phyloP scores from a whole-genome alignment of 306 rosid genomes.

The Betula pendula region DNA sequence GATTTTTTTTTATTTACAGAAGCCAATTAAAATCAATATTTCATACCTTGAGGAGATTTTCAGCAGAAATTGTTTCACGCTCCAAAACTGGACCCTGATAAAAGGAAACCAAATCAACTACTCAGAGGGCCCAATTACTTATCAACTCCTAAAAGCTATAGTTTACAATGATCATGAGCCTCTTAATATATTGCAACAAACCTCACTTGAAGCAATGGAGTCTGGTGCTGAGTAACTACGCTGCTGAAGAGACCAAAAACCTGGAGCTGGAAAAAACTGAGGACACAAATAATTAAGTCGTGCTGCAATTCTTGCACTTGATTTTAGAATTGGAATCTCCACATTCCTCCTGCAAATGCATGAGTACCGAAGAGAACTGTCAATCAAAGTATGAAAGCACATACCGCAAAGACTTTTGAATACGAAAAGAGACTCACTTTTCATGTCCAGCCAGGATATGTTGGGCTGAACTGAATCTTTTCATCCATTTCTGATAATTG shows the following conservation, averaged over 20 bases:
- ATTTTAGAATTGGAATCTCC: constrained; percentile 76
- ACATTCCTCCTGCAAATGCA: constrained; percentile 68
- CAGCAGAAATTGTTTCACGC: constrained; percentile 57
- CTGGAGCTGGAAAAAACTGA: constrained; percentile 92
- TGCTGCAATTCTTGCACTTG: constrained; percentile 82
- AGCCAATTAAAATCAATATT: constrained; percentile 25
- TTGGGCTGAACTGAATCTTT: constrained; percentile 68
- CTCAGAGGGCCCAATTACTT: not conserved
- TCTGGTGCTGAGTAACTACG: constrained; percentile 38
- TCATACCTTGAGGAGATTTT: constrained; percentile 91
- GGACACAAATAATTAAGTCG: constrained; percentile 87
- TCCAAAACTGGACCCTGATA: constrained; percentile 56
- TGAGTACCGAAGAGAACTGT: constrained; percentile 21
- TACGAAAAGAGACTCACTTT: constrained; percentile 47
- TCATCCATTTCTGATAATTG: constrained; percentile 84
- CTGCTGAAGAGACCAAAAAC: constrained; percentile 61
- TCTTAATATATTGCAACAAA: constrained; percentile 47
- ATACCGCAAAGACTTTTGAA: constrained; percentile 7
- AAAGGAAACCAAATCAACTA: constrained; percentile 26
- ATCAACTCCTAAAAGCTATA: constrained; percentile 15
- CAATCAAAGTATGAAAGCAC: constrained; percentile 14
- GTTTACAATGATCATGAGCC: constrained; percentile 16
- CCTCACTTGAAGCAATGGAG: constrained; percentile 65
- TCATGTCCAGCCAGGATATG: constrained; percentile 94
- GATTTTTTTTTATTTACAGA: not conserved